These are phyloP conservation scores for Chrysoporthe puriensis DNA, from an alignment of 2,329 filamentous ascomycete species.

Conservation along the genomic window DNA sequence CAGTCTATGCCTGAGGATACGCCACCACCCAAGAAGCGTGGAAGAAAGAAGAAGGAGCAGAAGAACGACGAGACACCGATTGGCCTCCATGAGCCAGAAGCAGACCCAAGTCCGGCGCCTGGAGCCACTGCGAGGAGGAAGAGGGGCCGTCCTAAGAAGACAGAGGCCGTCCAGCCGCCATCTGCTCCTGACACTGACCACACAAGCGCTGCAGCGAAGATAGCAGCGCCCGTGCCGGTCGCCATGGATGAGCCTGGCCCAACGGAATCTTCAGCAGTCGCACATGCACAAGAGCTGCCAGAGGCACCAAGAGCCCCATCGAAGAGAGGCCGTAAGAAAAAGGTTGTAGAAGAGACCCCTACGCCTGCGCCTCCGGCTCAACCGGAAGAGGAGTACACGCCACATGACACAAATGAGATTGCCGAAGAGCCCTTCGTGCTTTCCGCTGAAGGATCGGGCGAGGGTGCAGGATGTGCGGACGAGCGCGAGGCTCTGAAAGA, in stretches of 20 bases:
- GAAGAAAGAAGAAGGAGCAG: conserved; percentile 35
- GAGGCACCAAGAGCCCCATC: conserved; percentile 7
- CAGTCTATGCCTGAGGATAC: conserved; percentile 15
- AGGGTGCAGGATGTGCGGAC: conserved; percentile 1
- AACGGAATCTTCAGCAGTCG: not conserved
- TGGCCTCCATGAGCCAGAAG: conserved; percentile 7
- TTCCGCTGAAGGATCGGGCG: not conserved
- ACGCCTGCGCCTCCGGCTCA: not conserved
- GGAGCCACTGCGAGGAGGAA: conserved; percentile 37
- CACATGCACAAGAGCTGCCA: not conserved
- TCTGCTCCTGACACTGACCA: conserved; percentile 4
- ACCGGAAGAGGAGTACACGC: not conserved
- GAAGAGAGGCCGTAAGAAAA: conserved; percentile 26
- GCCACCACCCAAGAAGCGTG: conserved; percentile 35
- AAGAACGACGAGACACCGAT: conserved; percentile 12
- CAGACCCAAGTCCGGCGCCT: conserved; percentile 13
- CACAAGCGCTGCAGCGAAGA: conserved; percentile 4
- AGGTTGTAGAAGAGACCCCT: conserved; percentile 11
- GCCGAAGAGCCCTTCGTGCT: not conserved
- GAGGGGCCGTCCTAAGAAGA: conserved; percentile 49
- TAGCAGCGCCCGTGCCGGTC: not conserved
- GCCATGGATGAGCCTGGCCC: conserved; percentile 1
- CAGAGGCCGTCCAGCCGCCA: conserved; percentile 30
- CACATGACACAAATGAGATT: not conserved
- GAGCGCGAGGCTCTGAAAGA: conserved; percentile 22